These are phyloP conservation scores for Botryotinia convoluta DNA, from an alignment of 2,329 filamentous ascomycete genomes.

Conservation along the genomic window DNA sequence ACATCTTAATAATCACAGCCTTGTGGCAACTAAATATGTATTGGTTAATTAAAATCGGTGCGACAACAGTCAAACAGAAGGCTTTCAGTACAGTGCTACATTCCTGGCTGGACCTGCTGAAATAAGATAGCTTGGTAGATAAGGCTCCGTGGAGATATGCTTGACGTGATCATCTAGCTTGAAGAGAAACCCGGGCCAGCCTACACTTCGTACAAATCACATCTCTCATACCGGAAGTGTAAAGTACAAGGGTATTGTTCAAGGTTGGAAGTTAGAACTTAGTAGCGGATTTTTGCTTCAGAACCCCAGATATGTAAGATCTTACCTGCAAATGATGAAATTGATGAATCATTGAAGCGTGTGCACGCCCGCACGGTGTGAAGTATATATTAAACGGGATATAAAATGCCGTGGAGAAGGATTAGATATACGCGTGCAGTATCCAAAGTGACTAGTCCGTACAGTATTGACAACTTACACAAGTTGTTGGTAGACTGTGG, in stretches of 20 bases:
- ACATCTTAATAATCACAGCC: conserved; percentile 7
- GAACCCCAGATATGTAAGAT: not conserved
- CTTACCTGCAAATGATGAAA: not conserved
- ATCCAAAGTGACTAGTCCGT: not conserved
- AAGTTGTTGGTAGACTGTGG: not conserved
- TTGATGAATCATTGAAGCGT: conserved; percentile 5
- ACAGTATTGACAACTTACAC: not conserved
- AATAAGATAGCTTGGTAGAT: not conserved
- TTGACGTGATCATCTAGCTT: conserved; percentile 2
- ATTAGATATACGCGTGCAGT: not conserved
- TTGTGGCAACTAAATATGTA: not conserved
- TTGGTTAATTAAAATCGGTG: not conserved
- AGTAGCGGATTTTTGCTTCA: not conserved
- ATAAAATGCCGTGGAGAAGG: conserved; percentile 1
- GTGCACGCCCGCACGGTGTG: not conserved
- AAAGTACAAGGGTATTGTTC: not conserved
- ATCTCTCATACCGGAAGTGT: not conserved
- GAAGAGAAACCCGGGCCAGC: not conserved
- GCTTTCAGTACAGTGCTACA: not conserved
- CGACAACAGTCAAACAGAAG: conserved; percentile 9
- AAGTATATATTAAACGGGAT: not conserved
- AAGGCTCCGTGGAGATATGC: conserved; percentile 18
- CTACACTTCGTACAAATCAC: not conserved
- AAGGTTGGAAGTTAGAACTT: not conserved
- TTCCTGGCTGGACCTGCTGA: conserved; percentile 3